Evolutionary conservation across 352 stramenopile genomes (phyloP).

Genomic region (Pythium dissotocum): DNA sequence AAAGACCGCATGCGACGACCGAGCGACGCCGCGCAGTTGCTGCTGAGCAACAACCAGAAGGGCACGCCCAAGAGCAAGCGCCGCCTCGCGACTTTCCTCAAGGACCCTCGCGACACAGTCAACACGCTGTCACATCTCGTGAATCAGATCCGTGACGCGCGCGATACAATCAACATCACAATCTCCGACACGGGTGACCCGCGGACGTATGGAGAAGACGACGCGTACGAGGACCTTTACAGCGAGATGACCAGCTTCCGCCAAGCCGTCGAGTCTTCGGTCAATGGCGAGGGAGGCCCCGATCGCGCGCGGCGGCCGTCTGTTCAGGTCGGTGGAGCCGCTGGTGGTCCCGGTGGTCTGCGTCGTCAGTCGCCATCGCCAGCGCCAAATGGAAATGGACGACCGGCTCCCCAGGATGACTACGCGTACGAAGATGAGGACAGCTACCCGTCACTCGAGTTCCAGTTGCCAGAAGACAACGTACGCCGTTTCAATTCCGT

Average conservation of each 20-base stretch:
- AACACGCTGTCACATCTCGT: slow-evolving; percentile 59
- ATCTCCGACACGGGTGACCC: slow-evolving; percentile 59
- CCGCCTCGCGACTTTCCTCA: slow-evolving; percentile 36
- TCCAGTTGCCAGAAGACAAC: slow-evolving; percentile 22
- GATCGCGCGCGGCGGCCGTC: slow-evolving; percentile 5
- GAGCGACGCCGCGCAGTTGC: slow-evolving; percentile 34
- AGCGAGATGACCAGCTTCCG: slow-evolving; percentile 56
- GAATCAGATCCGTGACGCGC: slow-evolving; percentile 60
- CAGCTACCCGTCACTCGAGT: slow-evolving; percentile 12
- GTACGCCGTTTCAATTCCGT: slow-evolving; percentile 54
- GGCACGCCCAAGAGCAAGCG: slow-evolving; percentile 25
- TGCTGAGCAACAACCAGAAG: slow-evolving; percentile 26
- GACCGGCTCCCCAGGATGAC: not conserved
- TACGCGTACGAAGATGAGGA: slow-evolving; percentile 8
- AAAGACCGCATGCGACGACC: slow-evolving; percentile 44
- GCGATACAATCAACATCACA: slow-evolving; percentile 67
- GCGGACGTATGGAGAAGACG: slow-evolving; percentile 35
- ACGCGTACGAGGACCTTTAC: slow-evolving; percentile 56
- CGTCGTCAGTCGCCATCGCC: slow-evolving; percentile 3
- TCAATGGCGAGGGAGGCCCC: not conserved
- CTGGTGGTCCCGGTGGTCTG: slow-evolving; percentile 1
- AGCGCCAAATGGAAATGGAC: not conserved
- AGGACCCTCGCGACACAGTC: slow-evolving; percentile 50
- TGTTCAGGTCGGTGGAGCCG: not conserved
- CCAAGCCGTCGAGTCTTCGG: slow-evolving; percentile 35